Base-by-base conservation (phyloP, 176 grass and related monocot species). In the Juncus inflexus region DNA sequence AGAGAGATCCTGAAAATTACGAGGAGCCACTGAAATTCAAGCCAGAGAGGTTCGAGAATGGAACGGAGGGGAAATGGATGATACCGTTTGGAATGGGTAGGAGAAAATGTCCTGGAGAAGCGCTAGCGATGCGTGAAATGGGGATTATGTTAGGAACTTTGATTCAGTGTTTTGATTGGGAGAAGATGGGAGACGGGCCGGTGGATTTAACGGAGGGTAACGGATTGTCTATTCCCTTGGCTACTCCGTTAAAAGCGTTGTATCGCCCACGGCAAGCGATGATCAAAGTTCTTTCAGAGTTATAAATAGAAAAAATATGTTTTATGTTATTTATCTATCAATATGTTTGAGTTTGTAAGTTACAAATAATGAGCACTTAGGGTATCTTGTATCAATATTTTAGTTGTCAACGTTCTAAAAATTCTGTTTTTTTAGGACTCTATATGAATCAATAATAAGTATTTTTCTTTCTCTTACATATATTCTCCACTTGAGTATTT, bases 81-180 rank as follows among this genome's bases (percentile, higher is more conserved):
- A 35, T 79, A 3, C 87, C 87, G 0, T 90, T 90, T n/a, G 83
- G 87, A 14, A 71, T 58, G 39, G 87, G 83, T 2, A 67, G 86
- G 38, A 62, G 79, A 3, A 66, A 10, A 63, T 90, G 86, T 19
- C 86, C 79, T 0, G 82, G 82, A 0, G 79, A 90, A 7, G 5
- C 4, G 0, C 3, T 90, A 0, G 83, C 76, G 0, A 4, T 83
- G 58, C 53, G 35, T 4, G 39, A 9, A 0, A 0, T 83, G 0
- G 76, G 66, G 4, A 0, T 90, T 39, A 52, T 16, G 2, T 12
- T 84, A 10, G 78, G 43, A 2, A 50, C 63, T n/a, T 7, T 80
- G 61, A 10, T 74, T 1, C 77, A 80, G 51, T 74, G 77, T 43
- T 80, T 80, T 9, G 77, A 80, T 28, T 75, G 71, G 78, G 50